These are phyloP conservation scores for Gracilaria gracilis DNA, from an alignment of 23 red algal genomes.

Conservation along the genomic window DNA sequence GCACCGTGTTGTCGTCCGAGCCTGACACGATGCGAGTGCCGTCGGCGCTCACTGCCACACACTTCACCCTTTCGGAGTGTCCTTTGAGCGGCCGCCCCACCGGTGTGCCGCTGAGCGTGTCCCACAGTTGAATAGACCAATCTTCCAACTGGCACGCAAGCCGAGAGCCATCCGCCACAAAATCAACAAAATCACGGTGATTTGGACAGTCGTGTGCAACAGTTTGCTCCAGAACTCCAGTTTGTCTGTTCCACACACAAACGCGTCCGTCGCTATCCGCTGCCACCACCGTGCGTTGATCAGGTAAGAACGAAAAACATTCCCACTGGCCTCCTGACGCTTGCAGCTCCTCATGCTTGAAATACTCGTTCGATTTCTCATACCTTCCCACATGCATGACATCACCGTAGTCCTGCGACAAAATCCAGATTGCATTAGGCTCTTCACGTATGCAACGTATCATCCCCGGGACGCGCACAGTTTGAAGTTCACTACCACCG, in stretches of 20 bases:
- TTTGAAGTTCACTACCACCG: too few relatives aligned
- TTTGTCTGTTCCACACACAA: slow-evolving; percentile 1
- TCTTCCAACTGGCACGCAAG: background rate
- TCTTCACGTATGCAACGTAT: too few relatives aligned
- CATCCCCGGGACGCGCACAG: too few relatives aligned
- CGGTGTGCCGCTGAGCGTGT: background rate
- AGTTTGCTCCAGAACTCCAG: background rate
- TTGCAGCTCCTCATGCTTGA: too few relatives aligned
- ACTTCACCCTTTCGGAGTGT: background rate
- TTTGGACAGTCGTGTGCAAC: background rate
- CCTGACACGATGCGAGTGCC: slow-evolving; percentile 6
- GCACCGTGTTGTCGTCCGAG: background rate
- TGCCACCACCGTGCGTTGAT: too few relatives aligned
- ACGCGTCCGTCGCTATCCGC: background rate
- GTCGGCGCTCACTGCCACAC: background rate
- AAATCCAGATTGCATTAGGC: too few relatives aligned
- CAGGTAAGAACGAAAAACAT: too few relatives aligned
- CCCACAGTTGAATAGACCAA: background rate
- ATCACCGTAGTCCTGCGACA: too few relatives aligned
- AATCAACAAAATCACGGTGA: background rate
- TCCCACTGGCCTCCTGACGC: too few relatives aligned
- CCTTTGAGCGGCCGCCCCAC: background rate
- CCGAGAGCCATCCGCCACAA: background rate
- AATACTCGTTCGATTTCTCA: too few relatives aligned
- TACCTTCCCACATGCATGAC: too few relatives aligned